Conservation (phyloP, 1,284 basidiomycete genomes). For the Rhodotorula sp. region DNA sequence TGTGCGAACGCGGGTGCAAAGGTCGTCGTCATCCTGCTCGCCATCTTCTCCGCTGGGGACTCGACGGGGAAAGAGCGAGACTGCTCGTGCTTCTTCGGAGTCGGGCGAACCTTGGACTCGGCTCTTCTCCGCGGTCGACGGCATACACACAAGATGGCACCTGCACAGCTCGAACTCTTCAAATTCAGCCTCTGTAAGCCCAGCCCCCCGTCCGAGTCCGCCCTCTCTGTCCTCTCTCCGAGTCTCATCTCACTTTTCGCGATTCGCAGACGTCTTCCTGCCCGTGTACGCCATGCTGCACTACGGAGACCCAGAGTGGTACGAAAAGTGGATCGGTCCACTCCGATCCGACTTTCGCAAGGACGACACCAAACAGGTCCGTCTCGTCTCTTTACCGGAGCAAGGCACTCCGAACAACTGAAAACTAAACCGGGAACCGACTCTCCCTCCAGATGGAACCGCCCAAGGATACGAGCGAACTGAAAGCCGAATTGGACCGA, state of each 20-base stretch:
- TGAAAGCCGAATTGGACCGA: slow-evolving; percentile 29
- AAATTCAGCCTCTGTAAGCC: slow-evolving; percentile 40
- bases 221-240: background rate
- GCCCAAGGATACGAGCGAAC: slow-evolving; percentile 20
- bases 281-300: slow-evolving; percentile 50
- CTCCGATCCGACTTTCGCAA: slow-evolving; percentile 23
- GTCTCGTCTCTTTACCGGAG: background rate
- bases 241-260: background rate
- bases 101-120: too few species aligned
- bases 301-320: slow-evolving; percentile 49
- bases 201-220: background rate
- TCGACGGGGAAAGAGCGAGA: too few species aligned
- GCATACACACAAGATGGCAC: slow-evolving; percentile 15
- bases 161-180: slow-evolving; percentile 40
- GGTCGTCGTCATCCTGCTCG: background rate
- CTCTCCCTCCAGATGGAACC: slow-evolving; percentile 21
- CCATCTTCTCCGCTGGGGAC: too few species aligned
- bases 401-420: background rate
- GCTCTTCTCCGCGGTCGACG: too few species aligned
- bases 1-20: background rate
- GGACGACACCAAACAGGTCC: slow-evolving; percentile 34
- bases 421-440: background rate
- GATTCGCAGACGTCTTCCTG: slow-evolving; percentile 47
- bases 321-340: slow-evolving; percentile 47
- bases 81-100: too few species aligned